phyloP scores from a whole-genome alignment of 148 eudicot species.

The Selenicereus undatus region DNA sequence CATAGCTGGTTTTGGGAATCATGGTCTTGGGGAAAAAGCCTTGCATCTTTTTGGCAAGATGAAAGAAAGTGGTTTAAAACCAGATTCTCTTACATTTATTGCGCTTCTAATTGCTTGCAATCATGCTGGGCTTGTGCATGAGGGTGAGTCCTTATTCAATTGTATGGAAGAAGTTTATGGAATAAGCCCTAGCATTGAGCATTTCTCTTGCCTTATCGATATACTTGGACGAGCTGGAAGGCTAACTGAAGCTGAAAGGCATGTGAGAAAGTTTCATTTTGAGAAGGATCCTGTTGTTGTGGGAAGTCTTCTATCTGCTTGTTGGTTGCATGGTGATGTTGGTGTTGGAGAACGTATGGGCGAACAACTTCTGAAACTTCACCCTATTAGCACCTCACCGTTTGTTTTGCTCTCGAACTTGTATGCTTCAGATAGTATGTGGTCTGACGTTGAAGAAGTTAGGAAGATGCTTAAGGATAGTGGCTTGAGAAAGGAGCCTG shows the following conservation, averaged over 20 bases:
- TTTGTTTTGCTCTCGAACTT: conserved; percentile 52
- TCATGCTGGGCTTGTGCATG: conserved; percentile 53
- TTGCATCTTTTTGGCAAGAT: conserved; percentile 38
- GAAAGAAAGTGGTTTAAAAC: conserved; percentile 36
- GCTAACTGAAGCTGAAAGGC: conserved; percentile 39
- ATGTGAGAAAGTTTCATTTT: conserved; percentile 29
- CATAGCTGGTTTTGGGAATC: conserved; percentile 52
- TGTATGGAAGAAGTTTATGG: conserved; percentile 36
- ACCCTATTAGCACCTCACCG: conserved; percentile 41
- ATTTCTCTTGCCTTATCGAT: conserved; percentile 59
- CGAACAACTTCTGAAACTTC: conserved; percentile 34
- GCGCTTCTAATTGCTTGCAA: conserved; percentile 52
- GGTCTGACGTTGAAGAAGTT: conserved; percentile 42
- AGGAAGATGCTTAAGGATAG: conserved; percentile 52
- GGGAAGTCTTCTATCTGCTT: conserved; percentile 52
- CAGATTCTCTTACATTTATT: conserved; percentile 52
- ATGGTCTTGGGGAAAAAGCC: conserved; percentile 42
- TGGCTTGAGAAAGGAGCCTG: conserved; percentile 52
- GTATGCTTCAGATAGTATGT: conserved; percentile 47
- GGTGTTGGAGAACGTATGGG: conserved; percentile 39
- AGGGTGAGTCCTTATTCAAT: conserved; percentile 39
- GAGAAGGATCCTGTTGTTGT: conserved; percentile 41
- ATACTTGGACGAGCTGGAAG: conserved; percentile 50
- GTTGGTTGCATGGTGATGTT: conserved; percentile 46
- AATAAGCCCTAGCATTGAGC: conserved; percentile 38